Conservation (phyloP, 2,329 filamentous ascomycete species). For the Fusarium hostae region DNA sequence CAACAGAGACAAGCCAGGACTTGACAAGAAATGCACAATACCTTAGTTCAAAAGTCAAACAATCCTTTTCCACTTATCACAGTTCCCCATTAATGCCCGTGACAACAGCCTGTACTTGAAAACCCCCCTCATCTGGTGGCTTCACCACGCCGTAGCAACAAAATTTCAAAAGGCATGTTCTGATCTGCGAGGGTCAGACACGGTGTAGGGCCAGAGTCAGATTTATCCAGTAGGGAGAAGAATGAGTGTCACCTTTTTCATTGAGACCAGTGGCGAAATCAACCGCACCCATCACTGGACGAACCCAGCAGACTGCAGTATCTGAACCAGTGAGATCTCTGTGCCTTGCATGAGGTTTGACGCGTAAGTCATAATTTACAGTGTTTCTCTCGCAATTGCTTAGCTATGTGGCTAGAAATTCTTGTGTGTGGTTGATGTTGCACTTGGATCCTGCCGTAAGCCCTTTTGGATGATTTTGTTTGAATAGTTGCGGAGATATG, state of each 20-base stretch:
- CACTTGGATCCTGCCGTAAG: neutral
- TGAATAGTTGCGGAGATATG: neutral
- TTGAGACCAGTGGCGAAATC: conserved; percentile 1
- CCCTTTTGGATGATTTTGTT: neutral
- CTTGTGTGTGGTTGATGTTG: neutral
- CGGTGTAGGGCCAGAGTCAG: neutral
- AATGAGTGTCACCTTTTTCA: neutral
- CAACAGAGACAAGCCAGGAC: neutral
- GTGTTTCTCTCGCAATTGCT: neutral
- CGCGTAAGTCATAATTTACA: neutral
- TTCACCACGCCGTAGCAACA: neutral
- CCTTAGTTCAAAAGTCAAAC: neutral
- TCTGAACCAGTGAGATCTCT: neutral
- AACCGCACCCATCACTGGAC: neutral
- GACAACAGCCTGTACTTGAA: neutral
- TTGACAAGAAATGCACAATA: neutral
- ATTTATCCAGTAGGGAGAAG: neutral
- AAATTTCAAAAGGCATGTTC: neutral
- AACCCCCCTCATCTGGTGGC: neutral
- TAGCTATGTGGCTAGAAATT: neutral
- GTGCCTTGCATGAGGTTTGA: neutral
- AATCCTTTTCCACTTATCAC: neutral
- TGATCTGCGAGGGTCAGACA: neutral
- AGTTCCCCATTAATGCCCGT: neutral
- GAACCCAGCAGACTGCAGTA: neutral